These are phyloP conservation scores for Groenewaldozyma tartarivorans DNA, from an alignment of 805 yeast species.

Conservation along the genomic window DNA sequence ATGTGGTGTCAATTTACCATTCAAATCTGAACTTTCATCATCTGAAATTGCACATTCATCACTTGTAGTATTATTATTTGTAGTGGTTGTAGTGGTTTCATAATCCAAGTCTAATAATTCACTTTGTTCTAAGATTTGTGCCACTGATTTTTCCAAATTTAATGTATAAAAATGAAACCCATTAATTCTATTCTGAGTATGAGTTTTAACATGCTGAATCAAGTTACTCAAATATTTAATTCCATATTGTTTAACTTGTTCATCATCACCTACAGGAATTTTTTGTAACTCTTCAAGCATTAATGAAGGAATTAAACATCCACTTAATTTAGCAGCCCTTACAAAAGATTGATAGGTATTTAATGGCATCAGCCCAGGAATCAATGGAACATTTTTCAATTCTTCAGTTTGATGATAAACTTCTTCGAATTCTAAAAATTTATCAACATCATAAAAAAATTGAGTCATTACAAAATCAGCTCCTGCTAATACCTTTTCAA, in stretches of 20 bases:
- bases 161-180: slow-evolving; percentile 91
- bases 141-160: slow-evolving; percentile 86
- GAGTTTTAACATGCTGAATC: slow-evolving; percentile 33
- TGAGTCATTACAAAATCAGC: slow-evolving; percentile 92
- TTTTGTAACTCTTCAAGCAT: slow-evolving; percentile 48
- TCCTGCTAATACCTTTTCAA: slow-evolving; percentile 85
- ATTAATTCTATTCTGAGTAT: slow-evolving; percentile 48
- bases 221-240: slow-evolving; percentile 62
- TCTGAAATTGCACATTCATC: background rate
- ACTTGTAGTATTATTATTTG: background rate
- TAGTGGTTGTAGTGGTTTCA: slow-evolving; percentile 21
- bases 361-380: slow-evolving; percentile 90
- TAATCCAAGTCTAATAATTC: slow-evolving; percentile 30
- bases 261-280: slow-evolving; percentile 58
- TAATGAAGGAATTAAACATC: slow-evolving; percentile 65
- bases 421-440: slow-evolving; percentile 57
- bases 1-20: background rate
- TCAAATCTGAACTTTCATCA: slow-evolving; percentile 1
- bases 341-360: slow-evolving; percentile 74
- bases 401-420: slow-evolving; percentile 25
- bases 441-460: slow-evolving; percentile 77
- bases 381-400: slow-evolving; percentile 42
- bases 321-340: slow-evolving; percentile 82
- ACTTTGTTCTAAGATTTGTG: slow-evolving; percentile 65
- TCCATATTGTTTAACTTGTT: slow-evolving; percentile 72